Evolutionary conservation across 2,329 filamentous ascomycete genomes (phyloP), one percentile per base, ranked within the genome.

Genomic region (Calonectria pseudoturangicola): DNA sequence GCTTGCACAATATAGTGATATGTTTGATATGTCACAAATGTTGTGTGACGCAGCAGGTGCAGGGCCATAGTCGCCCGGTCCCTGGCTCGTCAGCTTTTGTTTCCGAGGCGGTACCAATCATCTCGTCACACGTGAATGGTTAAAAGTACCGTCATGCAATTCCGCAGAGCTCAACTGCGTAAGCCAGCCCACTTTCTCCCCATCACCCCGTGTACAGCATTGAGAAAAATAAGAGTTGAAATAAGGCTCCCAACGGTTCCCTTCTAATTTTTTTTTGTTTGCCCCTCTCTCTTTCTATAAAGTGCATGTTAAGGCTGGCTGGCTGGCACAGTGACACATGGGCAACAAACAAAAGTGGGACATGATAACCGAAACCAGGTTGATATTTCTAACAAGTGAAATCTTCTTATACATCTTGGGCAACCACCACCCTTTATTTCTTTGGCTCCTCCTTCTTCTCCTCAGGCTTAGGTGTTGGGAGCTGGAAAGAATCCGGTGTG

Each of bases 381-480:
- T 80, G 71, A 76, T 79, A 79, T 79, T 80, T 80, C 79, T 80
- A 80, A 79, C 75, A 81, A 78, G 76, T 74, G 71, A 79, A 79
- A 75, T 62, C 54, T 48, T 81, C 81, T 80, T 82, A 75, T 82
- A 83, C 78, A 81, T 72, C 70, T 81, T 79, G 70, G 75, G 73
- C 68, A 65, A 70, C 60, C 60, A 60, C 69, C 60, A 64, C 70
- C 66, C 47, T 82, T 87, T 95, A 96, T 89, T 98, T 98, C 93
- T 98, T 98, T 80, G 93, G 91, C 86, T 96, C 94, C 84, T 96
- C 94, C 84, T 94, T 93, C 89, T 95, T 95, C 82, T 95, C 93
- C 87, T 99, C 97, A 5, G 97, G 96, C 88, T 98, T 98, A 66
- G 97, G 94, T 62, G 94, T 98, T 33, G 97, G 97, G 75, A 99